Conservation (phyloP, 139 green algal genomes). For the Pleodorina starrii region DNA sequence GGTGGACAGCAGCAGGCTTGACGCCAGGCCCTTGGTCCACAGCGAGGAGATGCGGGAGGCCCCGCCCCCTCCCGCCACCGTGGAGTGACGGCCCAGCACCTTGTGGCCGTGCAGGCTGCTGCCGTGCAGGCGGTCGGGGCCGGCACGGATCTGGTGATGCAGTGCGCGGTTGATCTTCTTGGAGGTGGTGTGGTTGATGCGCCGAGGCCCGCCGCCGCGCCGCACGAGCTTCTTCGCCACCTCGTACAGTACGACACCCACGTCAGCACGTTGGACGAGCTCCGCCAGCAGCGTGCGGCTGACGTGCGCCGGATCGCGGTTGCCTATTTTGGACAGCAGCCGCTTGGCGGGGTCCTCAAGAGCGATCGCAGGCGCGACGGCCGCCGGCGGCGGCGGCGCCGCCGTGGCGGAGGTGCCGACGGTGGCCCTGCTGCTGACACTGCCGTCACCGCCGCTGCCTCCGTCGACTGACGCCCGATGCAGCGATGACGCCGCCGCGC, state of each 20-base stretch:
- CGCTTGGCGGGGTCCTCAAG: slow-evolving; percentile 45
- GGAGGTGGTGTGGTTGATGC: background rate
- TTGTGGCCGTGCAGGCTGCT: background rate
- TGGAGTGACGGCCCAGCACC: background rate
- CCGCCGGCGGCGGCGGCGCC: background rate
- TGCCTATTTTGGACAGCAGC: slow-evolving; percentile 47
- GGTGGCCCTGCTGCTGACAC: background rate
- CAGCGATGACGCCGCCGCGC: background rate
- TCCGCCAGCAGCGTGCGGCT: slow-evolving; percentile 37
- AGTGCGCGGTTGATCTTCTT: background rate
- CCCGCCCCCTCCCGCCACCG: too few relatives aligned
- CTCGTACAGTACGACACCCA: slow-evolving; percentile 45
- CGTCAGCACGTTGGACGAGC: slow-evolving; percentile 42
- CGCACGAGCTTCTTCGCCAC: slow-evolving; percentile 48
- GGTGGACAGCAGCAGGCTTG: background rate
- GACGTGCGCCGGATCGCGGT: slow-evolving; percentile 25
- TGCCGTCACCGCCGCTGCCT: background rate
- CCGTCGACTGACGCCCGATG: background rate
- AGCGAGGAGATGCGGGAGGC: background rate
- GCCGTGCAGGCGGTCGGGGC: background rate
- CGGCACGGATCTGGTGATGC: slow-evolving; percentile 11
- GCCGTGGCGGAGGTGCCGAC: background rate
- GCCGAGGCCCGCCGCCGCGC: slow-evolving; percentile 32
- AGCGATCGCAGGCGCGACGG: background rate
- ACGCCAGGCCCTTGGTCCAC: background rate